Percentiles rank a stretch among this genome's conserved stretches.
phyloP scores from a whole-genome alignment of 1,139 yeast genomes.

The Taiozyma sp. region DNA sequence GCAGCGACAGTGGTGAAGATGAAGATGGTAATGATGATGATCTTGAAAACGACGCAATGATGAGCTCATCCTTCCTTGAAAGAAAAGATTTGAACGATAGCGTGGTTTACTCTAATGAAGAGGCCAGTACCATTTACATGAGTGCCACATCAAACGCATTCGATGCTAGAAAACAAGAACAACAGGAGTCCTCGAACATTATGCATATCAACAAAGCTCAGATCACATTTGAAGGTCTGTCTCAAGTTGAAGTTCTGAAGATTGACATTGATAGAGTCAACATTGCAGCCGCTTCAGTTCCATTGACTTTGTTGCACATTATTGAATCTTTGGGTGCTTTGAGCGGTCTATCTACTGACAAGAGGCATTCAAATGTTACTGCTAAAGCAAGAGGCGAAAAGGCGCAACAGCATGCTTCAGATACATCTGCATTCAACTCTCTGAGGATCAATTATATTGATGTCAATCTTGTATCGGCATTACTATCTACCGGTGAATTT shows the following conservation, averaged over 20 bases:
- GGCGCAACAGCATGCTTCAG: background rate
- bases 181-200: slow-evolving; percentile 12
- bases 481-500: slow-evolving; percentile 37
- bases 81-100: slow-evolving; percentile 51
- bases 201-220: slow-evolving; percentile 33
- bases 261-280: slow-evolving; percentile 42
- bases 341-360: slow-evolving; percentile 25
- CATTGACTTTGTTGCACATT: slow-evolving; percentile 25
- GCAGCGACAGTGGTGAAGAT: slow-evolving; percentile 2
- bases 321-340: slow-evolving; percentile 23
- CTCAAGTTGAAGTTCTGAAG: slow-evolving; percentile 41
- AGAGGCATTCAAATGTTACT: slow-evolving; percentile 28
- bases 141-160: slow-evolving; percentile 58
- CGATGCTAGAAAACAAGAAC: slow-evolving; percentile 18
- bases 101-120: slow-evolving; percentile 62
- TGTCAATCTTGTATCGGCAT: slow-evolving; percentile 43
- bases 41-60: slow-evolving; percentile 27
- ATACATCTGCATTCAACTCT: slow-evolving; percentile 5
- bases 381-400: slow-evolving; percentile 5
- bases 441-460: slow-evolving; percentile 25
- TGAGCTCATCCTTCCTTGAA: slow-evolving; percentile 31
- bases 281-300: slow-evolving; percentile 37
- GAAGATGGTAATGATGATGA: slow-evolving; percentile 19
- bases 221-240: slow-evolving; percentile 49
- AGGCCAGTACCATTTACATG: slow-evolving; percentile 75